Base-by-base conservation (phyloP, 2,329 filamentous ascomycete genomes). In the Nemania serpens region DNA sequence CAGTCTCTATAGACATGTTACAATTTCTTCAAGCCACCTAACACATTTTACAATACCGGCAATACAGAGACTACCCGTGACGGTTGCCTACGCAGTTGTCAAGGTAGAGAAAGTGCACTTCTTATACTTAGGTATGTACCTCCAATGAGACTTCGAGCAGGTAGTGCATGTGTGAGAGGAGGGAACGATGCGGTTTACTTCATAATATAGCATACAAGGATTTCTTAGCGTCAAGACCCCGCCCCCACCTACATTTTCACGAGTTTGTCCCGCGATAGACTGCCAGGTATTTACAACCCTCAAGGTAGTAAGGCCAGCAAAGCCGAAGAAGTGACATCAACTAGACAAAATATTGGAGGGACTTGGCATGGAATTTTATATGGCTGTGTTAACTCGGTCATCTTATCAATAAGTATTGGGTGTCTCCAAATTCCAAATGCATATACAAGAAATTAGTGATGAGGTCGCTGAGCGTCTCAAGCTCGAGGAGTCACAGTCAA, bases 361-460 rank as follows among this genome's bases (percentile, higher is more conserved):
- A 1, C 20, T 41, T 17, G 5, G 17, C 3, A 36, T 12, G 33
- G 13, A 22, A 41, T 15, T 20, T 42, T 9, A 36, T 11, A 48
- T 34, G 39, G 18, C 18, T 29, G 12, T 6, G 22, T 53, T n/a
- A 56, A 42, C 1, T 15, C 18, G 5, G 22, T 2, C 3, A n/a
- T 5, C 11, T 1, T 29, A 7, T 29, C 25, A 41, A 17, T 2
- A 20, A 37, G 12, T 6, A 17, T 22, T 15, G 2, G 13, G 13
- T n/a, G 43, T 3, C 20, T 36, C 34, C 41, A 9, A 29, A 39
- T 10, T 15, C 15, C 29, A 39, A 37, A 66, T 80, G 77, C 71
- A 75, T 36, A 73, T 81, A 48, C 76, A 81, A 60, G 76, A 81
- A 63, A 73, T 82, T 62, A 75, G 74, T 25, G 74, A 80, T 41